Conservation (phyloP, 208 protist genomes). For the Trypanosoma brucei region DNA sequence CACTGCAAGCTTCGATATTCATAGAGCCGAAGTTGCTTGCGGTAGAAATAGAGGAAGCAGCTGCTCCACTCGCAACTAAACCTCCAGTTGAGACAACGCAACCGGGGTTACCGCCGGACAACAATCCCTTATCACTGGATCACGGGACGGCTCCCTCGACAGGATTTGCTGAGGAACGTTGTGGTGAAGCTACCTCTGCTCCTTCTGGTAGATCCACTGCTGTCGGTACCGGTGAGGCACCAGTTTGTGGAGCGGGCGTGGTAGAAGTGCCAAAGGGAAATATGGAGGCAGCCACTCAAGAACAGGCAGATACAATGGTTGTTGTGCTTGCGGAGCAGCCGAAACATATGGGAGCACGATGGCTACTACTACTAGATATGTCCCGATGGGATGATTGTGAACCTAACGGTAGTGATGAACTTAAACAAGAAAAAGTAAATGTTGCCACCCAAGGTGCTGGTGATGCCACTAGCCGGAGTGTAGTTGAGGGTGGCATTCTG, state of each 20-base stretch:
- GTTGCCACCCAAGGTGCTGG: neutral
- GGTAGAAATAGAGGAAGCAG: neutral
- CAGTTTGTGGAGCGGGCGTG: too few relatives aligned
- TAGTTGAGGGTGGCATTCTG: neutral
- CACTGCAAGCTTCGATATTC: constrained; percentile 3
- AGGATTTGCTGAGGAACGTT: too few relatives aligned
- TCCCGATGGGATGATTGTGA: neutral
- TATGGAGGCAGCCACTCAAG: too few relatives aligned
- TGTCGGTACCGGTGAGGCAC: too few relatives aligned
- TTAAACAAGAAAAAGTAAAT: neutral
- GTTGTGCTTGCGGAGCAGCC: neutral
- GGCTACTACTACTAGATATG: neutral
- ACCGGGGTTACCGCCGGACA: too few relatives aligned
- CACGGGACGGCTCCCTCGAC: too few relatives aligned
- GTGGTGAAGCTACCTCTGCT: too few relatives aligned
- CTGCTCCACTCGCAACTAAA: neutral
- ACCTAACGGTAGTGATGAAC: neutral
- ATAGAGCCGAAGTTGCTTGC: constrained; percentile 1
- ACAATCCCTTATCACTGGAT: too few relatives aligned
- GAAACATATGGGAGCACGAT: neutral
- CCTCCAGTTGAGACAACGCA: too few relatives aligned
- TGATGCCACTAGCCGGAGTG: neutral
- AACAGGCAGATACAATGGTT: neutral
- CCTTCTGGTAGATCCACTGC: too few relatives aligned
- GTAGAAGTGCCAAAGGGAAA: too few relatives aligned